phyloP scores from a whole-genome alignment of 768 basidiomycete genomes.

The Lentinula guzmanii region DNA sequence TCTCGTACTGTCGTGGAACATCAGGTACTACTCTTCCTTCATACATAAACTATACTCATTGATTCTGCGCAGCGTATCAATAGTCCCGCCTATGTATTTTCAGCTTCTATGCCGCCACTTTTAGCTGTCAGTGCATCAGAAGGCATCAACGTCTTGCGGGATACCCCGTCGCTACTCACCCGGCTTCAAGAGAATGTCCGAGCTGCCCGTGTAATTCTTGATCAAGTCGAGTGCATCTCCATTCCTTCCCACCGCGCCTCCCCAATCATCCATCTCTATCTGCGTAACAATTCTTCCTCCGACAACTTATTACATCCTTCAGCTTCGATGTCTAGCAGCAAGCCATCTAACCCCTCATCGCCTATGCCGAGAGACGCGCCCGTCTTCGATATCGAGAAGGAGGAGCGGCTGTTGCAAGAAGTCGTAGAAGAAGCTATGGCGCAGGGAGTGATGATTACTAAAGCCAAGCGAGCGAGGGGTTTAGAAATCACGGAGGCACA shows the following conservation, averaged over 20 bases:
- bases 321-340: constrained; percentile 18
- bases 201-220: constrained; percentile 72
- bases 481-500: constrained; percentile 4
- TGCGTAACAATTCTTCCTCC: constrained; percentile 31
- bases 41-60: not conserved
- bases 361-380: constrained; percentile 38
- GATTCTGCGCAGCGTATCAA: constrained; percentile 72
- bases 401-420: constrained; percentile 84
- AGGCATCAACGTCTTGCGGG: constrained; percentile 73
- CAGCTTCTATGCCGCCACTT: constrained; percentile 88
- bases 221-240: constrained; percentile 72
- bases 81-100: constrained; percentile 92
- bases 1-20: constrained; percentile 78
- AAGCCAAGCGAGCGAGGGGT: constrained; percentile 66
- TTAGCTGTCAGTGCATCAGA: constrained; percentile 86
- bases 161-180: constrained; percentile 68
- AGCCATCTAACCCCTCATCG: constrained; percentile 46
- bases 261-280: constrained; percentile 81
- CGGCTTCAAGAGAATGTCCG: constrained; percentile 78
- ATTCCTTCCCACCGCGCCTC: constrained; percentile 84
- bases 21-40: constrained; percentile 44
- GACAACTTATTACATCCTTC: constrained; percentile 15
- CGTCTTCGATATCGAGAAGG: constrained; percentile 55
- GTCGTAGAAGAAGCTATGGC: constrained; percentile 82
- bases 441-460: constrained; percentile 82